Base-by-base conservation (phyloP, 345 rosid species). In the Ceriops tagal region DNA sequence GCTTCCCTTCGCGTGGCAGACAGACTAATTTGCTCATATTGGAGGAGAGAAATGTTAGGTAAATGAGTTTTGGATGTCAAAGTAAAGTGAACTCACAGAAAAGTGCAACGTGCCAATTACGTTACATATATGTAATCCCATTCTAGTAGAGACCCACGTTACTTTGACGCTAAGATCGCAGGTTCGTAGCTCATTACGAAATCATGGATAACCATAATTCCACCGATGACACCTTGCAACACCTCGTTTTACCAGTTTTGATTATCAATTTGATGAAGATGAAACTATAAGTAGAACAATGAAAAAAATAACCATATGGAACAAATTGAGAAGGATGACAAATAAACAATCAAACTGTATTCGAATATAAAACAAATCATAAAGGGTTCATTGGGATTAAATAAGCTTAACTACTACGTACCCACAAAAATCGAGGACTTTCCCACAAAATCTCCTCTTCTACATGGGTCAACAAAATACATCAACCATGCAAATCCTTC, bases 381-480 rank as follows among this genome's bases (percentile, higher is more conserved):
- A 66, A 61, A 53, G 66, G 66, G 52, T 27, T 39, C 47, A 53
- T 58, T n/a, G 64, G 5, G 49, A 18, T 28, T 18, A 39, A 64
- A 56, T 9, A 56, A 56, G 22, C 1, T 56, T 24, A 56, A 5
- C 59, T 10, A 46, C 64, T 10, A 46, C 64, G 39, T 35, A 46
- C 64, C 37, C 66, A 66, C 71, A 61, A 73, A 61, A 66, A 11
- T 31, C 28, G 67, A 61, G 71, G 64, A 51, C 39, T 66, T 59
- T 28, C 37, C 22, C 35, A 52, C 22, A 66, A 66, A 58, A 59
- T 60, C 66, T 60, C 76, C n/a, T 9, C 32, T 62, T 3, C 26
- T 10, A 31, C 34, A 19, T 24, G 51, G 21, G 18, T 51, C 60
- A 52, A 32, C 57, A 35, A 46, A 71, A 58, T 13, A 22, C 49